phyloP scores from a whole-genome alignment of 805 yeast species.

The Candida suzukii region DNA sequence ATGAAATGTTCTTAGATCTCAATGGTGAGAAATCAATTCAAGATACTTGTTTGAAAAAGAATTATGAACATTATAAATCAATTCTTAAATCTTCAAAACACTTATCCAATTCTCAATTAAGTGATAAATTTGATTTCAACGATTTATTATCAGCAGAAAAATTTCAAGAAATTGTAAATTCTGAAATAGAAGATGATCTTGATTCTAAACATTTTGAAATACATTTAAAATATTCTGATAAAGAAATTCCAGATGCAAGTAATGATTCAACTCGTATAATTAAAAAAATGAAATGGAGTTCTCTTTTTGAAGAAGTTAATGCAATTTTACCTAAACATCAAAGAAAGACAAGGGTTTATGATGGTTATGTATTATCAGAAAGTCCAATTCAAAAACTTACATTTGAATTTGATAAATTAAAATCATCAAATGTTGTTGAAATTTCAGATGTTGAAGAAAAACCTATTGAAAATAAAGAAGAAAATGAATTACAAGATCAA shows the following conservation, averaged over 20 bases:
- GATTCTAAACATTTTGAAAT: slow-evolving; percentile 7
- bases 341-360: slow-evolving; percentile 36
- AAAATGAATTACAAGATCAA: neutral
- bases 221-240: neutral
- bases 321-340: slow-evolving; percentile 31
- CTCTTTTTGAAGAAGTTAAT: slow-evolving; percentile 15
- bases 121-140: slow-evolving; percentile 6
- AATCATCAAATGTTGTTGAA: slow-evolving; percentile 2
- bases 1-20: slow-evolving; percentile 10
- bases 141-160: slow-evolving; percentile 8
- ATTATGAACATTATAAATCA: neutral
- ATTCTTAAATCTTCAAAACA: slow-evolving; percentile 1
- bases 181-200: slow-evolving; percentile 14
- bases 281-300: slow-evolving; percentile 8
- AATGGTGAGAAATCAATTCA: slow-evolving; percentile 9
- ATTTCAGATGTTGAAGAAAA: slow-evolving; percentile 3
- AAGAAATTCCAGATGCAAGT: too few relatives aligned
- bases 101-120: slow-evolving; percentile 1
- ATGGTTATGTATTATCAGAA: slow-evolving; percentile 45
- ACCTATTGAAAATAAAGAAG: neutral
- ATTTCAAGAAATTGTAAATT: slow-evolving; percentile 16
- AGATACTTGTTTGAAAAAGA: neutral
- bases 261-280: too few relatives aligned
- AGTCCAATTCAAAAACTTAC: slow-evolving; percentile 34
- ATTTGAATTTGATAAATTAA: slow-evolving; percentile 25